phyloP scores from a whole-genome alignment of 176 grass and related monocot species.

The Aegilops sharonensis region DNA sequence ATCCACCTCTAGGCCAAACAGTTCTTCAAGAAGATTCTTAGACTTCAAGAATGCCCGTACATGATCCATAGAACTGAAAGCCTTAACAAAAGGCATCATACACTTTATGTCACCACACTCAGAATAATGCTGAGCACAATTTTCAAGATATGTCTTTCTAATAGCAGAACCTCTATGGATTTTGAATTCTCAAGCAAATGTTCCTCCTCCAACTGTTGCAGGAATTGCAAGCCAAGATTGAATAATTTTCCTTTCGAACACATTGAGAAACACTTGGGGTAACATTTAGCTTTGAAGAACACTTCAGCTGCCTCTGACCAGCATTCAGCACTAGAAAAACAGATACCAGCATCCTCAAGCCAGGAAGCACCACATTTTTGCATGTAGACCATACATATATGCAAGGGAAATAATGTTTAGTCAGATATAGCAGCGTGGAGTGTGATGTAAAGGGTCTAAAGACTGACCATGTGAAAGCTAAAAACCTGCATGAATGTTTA shows the following conservation, averaged over 20 bases:
- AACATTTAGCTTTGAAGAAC: slow-evolving; percentile 68
- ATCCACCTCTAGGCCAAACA: slow-evolving; percentile 75
- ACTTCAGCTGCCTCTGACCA: slow-evolving; percentile 58
- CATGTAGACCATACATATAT: slow-evolving; percentile 60
- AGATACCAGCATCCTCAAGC: slow-evolving; percentile 65
- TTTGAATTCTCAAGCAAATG: slow-evolving; percentile 17
- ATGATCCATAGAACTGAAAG: slow-evolving; percentile 56
- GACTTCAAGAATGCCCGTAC: slow-evolving; percentile 47
- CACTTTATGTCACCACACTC: slow-evolving; percentile 44
- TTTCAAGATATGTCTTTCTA: slow-evolving; percentile 45
- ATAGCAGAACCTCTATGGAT: slow-evolving; percentile 9
- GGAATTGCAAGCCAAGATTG: slow-evolving; percentile 38
- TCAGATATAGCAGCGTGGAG: background rate
- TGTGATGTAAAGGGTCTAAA: background rate
- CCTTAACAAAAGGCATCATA: slow-evolving; percentile 66
- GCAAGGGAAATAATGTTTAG: background rate
- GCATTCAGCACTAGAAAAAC: slow-evolving; percentile 43
- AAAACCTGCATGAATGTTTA: background rate
- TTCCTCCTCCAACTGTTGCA: slow-evolving; percentile 49
- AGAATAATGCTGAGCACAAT: slow-evolving; percentile 46
- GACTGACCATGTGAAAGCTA: background rate
- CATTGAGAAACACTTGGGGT: slow-evolving; percentile 50
- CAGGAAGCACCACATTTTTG: slow-evolving; percentile 64
- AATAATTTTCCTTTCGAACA: slow-evolving; percentile 62
- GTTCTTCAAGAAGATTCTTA: slow-evolving; percentile 46